Base-by-base conservation (phyloP, 805 yeast genomes). In the Candida ascalaphidarum region DNA sequence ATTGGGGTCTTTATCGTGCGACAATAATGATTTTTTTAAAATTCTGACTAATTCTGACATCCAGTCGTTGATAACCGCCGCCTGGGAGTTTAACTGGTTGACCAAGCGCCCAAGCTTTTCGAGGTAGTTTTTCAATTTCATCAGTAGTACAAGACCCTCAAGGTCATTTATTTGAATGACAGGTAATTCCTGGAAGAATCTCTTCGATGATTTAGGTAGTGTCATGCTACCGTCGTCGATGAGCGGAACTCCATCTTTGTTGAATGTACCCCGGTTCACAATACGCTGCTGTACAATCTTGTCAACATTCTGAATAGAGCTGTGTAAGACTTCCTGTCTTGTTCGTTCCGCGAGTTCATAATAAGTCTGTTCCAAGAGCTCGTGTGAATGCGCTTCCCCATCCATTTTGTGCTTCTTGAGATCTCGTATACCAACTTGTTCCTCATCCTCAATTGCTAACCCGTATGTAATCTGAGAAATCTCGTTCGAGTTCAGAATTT, bases 281-380 rank as follows among this genome's bases (percentile, higher is more conserved):
- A 61, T 48, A 24, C 53, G 46, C 11, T 43, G 21, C 3, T 32
- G 21, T 3, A 57, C 50, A 6, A 52, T 39, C 14, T 39, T 40
- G 7, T 44, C 36, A 1, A 63, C 66, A 25, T 59, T 61, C 6
- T 40, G 55, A 2, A 60, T 48, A 1, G 68, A 46, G 11, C 60
- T 70, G n/a, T 51, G 54, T 13, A 81, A 46, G 1, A 79, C 50
- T 18, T 61, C 65, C 27, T 62, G 57, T 32, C 92, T 64, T n/a
- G 79, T 35, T 3, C 41, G 41, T 34, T 81, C 88, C 0, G 94
- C 94, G 26, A 56, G 55, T 0, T 52, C 59, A 45, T 82, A 83
- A 42, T 57, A 73, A 12, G 57, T 41, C 22, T 58, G 58, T 44
- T 82, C 94, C 15, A 55, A 29, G 4, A 49, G 47, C 33, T 66